phyloP scores from a whole-genome alignment of 208 protist genomes.

The Trypanosoma congolense region DNA sequence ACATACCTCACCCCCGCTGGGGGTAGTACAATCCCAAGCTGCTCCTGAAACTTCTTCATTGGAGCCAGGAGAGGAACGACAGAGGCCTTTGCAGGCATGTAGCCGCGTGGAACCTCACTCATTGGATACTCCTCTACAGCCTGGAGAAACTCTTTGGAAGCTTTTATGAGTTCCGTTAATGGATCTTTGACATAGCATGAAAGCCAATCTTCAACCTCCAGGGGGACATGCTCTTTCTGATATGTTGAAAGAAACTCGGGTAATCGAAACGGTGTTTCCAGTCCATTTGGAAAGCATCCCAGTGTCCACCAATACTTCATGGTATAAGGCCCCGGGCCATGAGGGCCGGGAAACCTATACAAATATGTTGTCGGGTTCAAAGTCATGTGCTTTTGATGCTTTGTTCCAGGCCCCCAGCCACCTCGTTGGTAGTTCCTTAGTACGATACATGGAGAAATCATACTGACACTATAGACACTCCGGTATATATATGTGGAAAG shows the following conservation, averaged over 20 bases:
- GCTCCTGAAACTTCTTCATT: slow-evolving; percentile 42
- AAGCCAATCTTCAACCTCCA: slow-evolving; percentile 87
- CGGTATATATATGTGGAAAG: too few relatives aligned
- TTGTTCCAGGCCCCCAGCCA: slow-evolving; percentile 75
- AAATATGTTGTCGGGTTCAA: slow-evolving; percentile 79
- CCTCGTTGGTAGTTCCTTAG: slow-evolving; percentile 73
- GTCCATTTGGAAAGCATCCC: slow-evolving; percentile 81
- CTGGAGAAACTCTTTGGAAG: slow-evolving; percentile 36
- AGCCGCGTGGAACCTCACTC: slow-evolving; percentile 37
- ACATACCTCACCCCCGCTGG: slow-evolving; percentile 52
- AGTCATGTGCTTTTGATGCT: slow-evolving; percentile 87
- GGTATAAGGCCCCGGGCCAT: slow-evolving; percentile 77
- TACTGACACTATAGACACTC: slow-evolving; percentile 9
- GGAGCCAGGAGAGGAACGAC: slow-evolving; percentile 32
- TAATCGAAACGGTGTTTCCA: slow-evolving; percentile 75
- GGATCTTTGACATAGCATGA: slow-evolving; percentile 66
- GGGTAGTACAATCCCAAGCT: slow-evolving; percentile 57
- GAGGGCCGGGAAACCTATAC: slow-evolving; percentile 77
- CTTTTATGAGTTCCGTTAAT: slow-evolving; percentile 38
- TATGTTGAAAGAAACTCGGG: slow-evolving; percentile 79
- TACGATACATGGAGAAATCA: slow-evolving; percentile 11
- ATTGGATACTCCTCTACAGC: slow-evolving; percentile 33
- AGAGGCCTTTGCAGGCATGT: slow-evolving; percentile 29
- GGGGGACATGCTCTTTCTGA: slow-evolving; percentile 77
- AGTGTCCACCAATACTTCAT: slow-evolving; percentile 92